A percentile compares a stretch with the other conserved stretches of the same genome.
These are phyloP conservation scores for Ilex paraguariensis DNA, from an alignment of 305 asterid genomes.

Conservation along the genomic window DNA sequence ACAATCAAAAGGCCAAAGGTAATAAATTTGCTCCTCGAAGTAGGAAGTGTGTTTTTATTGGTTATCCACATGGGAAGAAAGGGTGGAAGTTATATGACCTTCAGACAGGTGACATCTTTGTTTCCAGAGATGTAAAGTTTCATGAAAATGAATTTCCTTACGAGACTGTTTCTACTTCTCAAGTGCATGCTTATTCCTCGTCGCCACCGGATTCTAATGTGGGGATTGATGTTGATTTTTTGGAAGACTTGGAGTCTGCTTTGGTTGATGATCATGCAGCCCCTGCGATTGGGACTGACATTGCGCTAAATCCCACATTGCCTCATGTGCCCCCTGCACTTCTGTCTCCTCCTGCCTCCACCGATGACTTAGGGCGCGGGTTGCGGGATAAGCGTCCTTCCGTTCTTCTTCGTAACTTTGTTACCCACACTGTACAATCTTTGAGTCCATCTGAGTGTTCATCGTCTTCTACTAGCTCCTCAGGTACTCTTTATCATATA, in stretches of 20 bases:
- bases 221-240: not conserved
- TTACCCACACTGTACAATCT: not conserved
- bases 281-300: no score
- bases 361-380: not conserved
- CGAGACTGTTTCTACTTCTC: not conserved
- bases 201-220: not conserved
- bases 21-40: no score
- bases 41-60: no score
- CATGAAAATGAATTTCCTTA: not conserved
- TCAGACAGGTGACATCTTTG: not conserved
- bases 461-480: not conserved
- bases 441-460: not conserved
- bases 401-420: not conserved
- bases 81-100: no score
- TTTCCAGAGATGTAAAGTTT: not conserved
- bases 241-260: not conserved
- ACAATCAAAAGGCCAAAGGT: no score
- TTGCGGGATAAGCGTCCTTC: not conserved
- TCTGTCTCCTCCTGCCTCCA: not conserved
- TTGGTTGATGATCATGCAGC: no score
- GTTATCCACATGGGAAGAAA: no score
- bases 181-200: not conserved
- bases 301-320: no score
- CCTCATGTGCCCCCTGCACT: not conserved
- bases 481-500: not conserved